These are phyloP conservation scores for Dendrobium huoshanense DNA, from an alignment of 106 monocot species.

Conservation along the genomic window DNA sequence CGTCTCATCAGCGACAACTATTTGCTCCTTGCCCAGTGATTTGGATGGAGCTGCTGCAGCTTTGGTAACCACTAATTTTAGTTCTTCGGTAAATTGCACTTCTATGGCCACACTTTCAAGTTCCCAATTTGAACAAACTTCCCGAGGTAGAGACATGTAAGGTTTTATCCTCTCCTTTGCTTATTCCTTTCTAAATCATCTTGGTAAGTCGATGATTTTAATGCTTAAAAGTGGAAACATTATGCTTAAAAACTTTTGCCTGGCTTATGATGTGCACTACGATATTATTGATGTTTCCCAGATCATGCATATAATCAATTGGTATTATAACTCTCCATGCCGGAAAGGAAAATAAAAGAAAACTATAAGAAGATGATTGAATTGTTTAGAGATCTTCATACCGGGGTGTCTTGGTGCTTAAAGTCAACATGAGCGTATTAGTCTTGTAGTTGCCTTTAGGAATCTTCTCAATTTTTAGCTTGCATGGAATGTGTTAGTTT, in stretches of 20 bases:
- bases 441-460: background rate
- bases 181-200: background rate
- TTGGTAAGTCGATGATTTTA: background rate
- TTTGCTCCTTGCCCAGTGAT: background rate
- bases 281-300: background rate
- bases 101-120: constrained; percentile 18
- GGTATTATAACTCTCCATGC: too few species aligned
- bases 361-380: background rate
- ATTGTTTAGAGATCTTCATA: background rate
- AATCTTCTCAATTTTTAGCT: too few species aligned
- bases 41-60: background rate
- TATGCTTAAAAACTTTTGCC: background rate
- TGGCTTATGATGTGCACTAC: background rate
- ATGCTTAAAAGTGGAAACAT: background rate
- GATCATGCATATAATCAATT: too few species aligned
- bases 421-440: background rate
- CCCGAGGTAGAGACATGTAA: constrained; percentile 37
- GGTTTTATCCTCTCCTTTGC: constrained; percentile 5
- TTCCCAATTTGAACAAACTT: constrained; percentile 21
- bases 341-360: too few species aligned
- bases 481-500: background rate
- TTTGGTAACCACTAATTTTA: background rate
- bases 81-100: background rate
- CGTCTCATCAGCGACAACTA: background rate
- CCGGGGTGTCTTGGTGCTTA: background rate